These are phyloP conservation scores for Leptodermis oblonga DNA, from an alignment of 257 asterid species.

Conservation along the genomic window DNA sequence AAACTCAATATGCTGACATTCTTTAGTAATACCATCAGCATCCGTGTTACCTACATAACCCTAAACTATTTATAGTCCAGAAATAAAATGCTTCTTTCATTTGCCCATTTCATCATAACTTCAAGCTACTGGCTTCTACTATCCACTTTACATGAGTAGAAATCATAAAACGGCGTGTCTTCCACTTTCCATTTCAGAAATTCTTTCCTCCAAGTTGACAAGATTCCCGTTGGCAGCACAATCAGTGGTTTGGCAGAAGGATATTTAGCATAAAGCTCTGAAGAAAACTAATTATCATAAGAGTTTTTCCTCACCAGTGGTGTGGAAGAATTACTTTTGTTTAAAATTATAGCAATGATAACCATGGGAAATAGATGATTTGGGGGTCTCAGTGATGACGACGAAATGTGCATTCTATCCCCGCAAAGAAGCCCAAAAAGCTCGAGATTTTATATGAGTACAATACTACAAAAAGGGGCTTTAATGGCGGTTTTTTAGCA, in stretches of 20 bases:
- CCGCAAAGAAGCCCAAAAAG: too few species aligned
- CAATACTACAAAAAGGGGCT: too few species aligned
- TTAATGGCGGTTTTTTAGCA: too few species aligned
- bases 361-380: too few species aligned
- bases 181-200: conserved; percentile 85
- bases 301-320: too few species aligned
- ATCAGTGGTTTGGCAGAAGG: conserved; percentile 80
- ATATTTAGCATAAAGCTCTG: conserved; percentile 88
- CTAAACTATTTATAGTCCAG: conserved; percentile 78
- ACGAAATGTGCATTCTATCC: too few species aligned
- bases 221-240: conserved; percentile 80
- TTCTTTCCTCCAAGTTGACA: conserved; percentile 73
- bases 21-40: conserved; percentile 35
- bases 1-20: too few species aligned
- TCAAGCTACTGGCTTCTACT: conserved; percentile 63
- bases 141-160: conserved; percentile 79
- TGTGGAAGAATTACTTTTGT: too few species aligned
- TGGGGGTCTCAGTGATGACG: too few species aligned
- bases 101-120: conserved; percentile 60
- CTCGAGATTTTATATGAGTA: too few species aligned
- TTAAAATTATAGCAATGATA: too few species aligned
- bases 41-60: conserved; percentile 52
- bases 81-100: conserved; percentile 62
- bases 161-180: conserved; percentile 67
- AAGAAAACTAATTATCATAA: conserved; percentile 84